Evolutionary conservation across 352 stramenopile genomes (phyloP), one percentile per base, ranked within the genome.

Genomic region (Phytophthora parvispora): DNA sequence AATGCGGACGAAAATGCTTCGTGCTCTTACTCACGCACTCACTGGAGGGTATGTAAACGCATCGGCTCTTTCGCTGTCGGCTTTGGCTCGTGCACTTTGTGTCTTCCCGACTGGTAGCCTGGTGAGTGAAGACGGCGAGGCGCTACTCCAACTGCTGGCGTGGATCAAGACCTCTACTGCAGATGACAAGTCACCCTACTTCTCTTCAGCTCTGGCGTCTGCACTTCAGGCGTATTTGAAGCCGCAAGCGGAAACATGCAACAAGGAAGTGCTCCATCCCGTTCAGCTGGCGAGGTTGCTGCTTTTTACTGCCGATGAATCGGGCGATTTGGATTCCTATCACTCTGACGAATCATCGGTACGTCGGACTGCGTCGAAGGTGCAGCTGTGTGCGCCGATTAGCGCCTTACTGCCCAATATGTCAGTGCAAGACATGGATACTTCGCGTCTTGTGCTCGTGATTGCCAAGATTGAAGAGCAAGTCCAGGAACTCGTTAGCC

Each of bases 81-180:
- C 64, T 20, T 6, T 96, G 20, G 79, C 84, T 34, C 75, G 74
- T 24, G 75, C 86, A 9, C 22, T 95, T 29, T 58, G 66, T 18
- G 75, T 94, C n/a, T 90, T 94, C 31, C 83, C 86, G 3, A 60
- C 57, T 16, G 67, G 27, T 9, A 75, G 69, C 20, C 65, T 94
- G 8, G 16, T 83, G 7, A 38, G 59, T 18, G 57, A 71, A 9
- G 43, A 69, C 10, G 76, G 74, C 2, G 67, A 77, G 10, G 58
- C 69, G 13, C 61, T 85, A 6, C 28, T 81, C 18, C 34, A 61
- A 16, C 62, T 81, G 48, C 51, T 83, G 2, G 9, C 20, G 8
- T 91, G 83, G 83, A 61, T 86, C 12, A 69, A 75, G 13, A 12
- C 13, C 1, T 40, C 58, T 4, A 18, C 32, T 27, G 16, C 16